These are phyloP conservation scores for Kwoniella sp. DNA, from an alignment of 768 basidiomycete species.

Conservation along the genomic window DNA sequence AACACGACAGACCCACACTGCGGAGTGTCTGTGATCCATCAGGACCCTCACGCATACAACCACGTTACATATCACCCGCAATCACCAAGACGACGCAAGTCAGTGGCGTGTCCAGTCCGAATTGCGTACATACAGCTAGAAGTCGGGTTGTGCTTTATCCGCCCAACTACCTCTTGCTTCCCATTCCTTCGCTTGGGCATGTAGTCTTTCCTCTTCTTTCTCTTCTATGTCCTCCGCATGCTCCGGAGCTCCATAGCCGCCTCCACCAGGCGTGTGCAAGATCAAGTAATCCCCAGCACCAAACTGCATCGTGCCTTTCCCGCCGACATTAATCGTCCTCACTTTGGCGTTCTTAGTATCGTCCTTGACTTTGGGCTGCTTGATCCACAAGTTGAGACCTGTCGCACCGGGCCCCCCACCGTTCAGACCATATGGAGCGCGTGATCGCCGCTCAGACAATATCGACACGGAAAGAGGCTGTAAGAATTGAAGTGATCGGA, in stretches of 20 bases:
- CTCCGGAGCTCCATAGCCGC: slow-evolving; percentile 38
- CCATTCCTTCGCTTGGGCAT: slow-evolving; percentile 35
- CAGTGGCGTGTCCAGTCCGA: not conserved
- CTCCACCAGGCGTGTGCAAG: slow-evolving; percentile 44
- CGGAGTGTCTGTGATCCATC: no score
- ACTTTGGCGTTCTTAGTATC: slow-evolving; percentile 8
- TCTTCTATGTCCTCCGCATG: slow-evolving; percentile 33
- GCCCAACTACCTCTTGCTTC: slow-evolving; percentile 54
- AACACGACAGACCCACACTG: no score
- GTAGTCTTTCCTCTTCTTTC: slow-evolving; percentile 30
- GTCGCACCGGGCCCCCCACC: slow-evolving; percentile 52
- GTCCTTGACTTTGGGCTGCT: slow-evolving; percentile 21
- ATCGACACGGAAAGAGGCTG: slow-evolving; percentile 41
- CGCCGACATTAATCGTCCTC: slow-evolving; percentile 28
- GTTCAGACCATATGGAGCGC: slow-evolving; percentile 57
- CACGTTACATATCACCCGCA: no score
- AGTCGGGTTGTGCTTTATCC: slow-evolving; percentile 49
- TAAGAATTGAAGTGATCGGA: slow-evolving; percentile 44
- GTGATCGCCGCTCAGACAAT: slow-evolving; percentile 38
- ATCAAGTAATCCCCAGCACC: slow-evolving; percentile 15
- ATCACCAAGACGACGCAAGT: no score
- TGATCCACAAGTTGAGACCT: slow-evolving; percentile 20
- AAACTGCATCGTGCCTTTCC: slow-evolving; percentile 29
- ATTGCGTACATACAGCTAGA: slow-evolving; percentile 5
- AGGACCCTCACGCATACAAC: no score